A percentile compares a stretch with the other conserved stretches of the same genome.
Conservation (phyloP, 768 basidiomycete species). For the Boletus reticulatus region DNA sequence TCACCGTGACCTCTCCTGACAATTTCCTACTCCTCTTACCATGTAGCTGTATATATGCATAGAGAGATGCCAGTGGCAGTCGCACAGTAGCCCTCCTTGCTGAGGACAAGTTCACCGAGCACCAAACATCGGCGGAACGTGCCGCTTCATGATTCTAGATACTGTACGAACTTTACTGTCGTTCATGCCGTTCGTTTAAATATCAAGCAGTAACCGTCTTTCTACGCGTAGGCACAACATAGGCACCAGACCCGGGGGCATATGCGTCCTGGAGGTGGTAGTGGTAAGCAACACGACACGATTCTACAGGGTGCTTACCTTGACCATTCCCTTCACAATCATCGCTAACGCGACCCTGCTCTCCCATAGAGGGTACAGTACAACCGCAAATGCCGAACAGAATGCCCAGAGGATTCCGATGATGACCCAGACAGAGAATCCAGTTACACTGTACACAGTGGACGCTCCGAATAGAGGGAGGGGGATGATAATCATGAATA, state of each 20-base stretch:
- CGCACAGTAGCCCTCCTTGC: too few species aligned
- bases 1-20: too few species aligned
- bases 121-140: too few species aligned
- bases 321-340: conserved; percentile 61
- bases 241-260: conserved; percentile 41
- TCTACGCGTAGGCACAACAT: conserved; percentile 16
- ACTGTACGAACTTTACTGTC: background rate
- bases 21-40: too few species aligned
- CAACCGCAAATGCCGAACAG: conserved; percentile 68
- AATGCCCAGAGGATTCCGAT: conserved; percentile 87
- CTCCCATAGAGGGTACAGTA: conserved; percentile 86
- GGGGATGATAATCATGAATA: conserved; percentile 75
- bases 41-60: too few species aligned
- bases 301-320: conserved; percentile 38
- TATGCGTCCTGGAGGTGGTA: conserved; percentile 38
- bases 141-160: background rate
- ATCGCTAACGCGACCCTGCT: conserved; percentile 61
- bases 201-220: background rate
- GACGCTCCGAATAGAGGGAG: conserved; percentile 84
- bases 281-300: background rate
- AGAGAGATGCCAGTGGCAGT: too few species aligned
- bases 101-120: too few species aligned
- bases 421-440: conserved; percentile 77
- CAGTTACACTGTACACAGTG: conserved; percentile 62
- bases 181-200: background rate